Conservation (phyloP, 2,329 filamentous ascomycete species). For the Fusarium drepaniforme region DNA sequence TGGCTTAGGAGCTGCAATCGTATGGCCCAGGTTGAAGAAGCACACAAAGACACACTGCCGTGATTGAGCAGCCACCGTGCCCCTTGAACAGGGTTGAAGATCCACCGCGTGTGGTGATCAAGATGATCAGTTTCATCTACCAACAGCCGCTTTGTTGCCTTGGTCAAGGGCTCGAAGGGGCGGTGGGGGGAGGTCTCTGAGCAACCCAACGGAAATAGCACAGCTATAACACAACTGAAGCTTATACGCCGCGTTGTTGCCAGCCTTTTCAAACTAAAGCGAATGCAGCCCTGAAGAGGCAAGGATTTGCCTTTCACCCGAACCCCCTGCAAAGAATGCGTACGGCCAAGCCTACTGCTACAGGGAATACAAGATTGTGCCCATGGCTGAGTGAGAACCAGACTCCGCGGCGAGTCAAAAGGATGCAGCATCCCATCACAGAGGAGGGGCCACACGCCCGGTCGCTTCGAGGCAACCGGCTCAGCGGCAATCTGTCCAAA, state of each 20-base stretch:
- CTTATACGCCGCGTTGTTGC: no score
- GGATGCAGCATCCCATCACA: background rate
- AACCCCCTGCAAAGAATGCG: background rate
- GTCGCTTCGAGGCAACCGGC: constrained; percentile 17
- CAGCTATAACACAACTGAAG: no score
- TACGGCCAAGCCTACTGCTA: background rate
- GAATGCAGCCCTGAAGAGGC: background rate
- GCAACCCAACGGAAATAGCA: no score
- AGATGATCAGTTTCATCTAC: background rate
- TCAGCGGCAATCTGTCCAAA: background rate
- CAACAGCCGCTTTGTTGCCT: background rate
- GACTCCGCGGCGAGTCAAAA: background rate
- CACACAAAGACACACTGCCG: background rate
- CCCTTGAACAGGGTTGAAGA: background rate
- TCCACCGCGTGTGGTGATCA: background rate
- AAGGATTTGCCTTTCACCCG: background rate
- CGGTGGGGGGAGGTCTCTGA: no score
- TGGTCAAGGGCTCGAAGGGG: no score
- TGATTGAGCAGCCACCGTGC: background rate
- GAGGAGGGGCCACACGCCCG: background rate
- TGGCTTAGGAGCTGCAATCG: background rate
- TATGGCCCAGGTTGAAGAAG: background rate
- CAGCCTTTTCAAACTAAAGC: background rate
- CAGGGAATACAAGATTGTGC: background rate
- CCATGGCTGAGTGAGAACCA: background rate